Conservation (phyloP, 2,329 filamentous ascomycete genomes). For the Epichloe elymi region DNA sequence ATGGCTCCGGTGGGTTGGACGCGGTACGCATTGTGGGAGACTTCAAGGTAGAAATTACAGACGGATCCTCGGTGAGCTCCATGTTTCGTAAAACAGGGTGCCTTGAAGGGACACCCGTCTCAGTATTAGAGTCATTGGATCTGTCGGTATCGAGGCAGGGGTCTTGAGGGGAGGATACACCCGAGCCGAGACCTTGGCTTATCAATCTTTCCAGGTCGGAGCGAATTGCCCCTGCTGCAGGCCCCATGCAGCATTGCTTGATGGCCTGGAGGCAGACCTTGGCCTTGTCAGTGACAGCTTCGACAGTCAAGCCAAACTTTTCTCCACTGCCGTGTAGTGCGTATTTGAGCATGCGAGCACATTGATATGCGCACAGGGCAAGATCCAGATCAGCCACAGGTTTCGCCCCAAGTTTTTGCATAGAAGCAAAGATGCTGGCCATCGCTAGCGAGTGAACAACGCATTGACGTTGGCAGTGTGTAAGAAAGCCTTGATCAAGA, state of each 20-base stretch:
- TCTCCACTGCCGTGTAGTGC: constrained; percentile 31
- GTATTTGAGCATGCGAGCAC: constrained; percentile 38
- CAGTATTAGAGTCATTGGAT: not conserved
- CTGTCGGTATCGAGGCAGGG: constrained; percentile 2
- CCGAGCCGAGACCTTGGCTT: constrained; percentile 25
- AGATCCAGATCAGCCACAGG: constrained; percentile 43
- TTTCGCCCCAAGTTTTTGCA: constrained; percentile 37
- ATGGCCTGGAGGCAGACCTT: constrained; percentile 38
- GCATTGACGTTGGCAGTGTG: constrained; percentile 36
- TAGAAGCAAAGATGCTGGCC: constrained; percentile 39
- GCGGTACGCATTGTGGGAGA: not conserved
- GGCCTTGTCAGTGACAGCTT: constrained; percentile 35
- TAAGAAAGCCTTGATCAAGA: constrained; percentile 35
- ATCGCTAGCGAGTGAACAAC: constrained; percentile 42
- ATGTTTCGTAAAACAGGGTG: constrained; percentile 11
- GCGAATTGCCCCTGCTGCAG: constrained; percentile 33
- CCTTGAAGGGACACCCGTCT: constrained; percentile 7
- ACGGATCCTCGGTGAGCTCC: constrained; percentile 16
- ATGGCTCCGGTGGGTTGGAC: not conserved
- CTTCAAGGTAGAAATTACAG: constrained; percentile 9
- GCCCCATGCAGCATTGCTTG: constrained; percentile 35
- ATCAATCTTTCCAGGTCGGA: constrained; percentile 40
- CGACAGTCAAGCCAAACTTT: constrained; percentile 30
- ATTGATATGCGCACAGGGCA: constrained; percentile 42
- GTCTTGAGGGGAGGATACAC: constrained; percentile 8